Evolutionary conservation across 257 asterid species (phyloP), one percentile per base, ranked within the genome.

Genomic region (Sherardia arvensis): DNA sequence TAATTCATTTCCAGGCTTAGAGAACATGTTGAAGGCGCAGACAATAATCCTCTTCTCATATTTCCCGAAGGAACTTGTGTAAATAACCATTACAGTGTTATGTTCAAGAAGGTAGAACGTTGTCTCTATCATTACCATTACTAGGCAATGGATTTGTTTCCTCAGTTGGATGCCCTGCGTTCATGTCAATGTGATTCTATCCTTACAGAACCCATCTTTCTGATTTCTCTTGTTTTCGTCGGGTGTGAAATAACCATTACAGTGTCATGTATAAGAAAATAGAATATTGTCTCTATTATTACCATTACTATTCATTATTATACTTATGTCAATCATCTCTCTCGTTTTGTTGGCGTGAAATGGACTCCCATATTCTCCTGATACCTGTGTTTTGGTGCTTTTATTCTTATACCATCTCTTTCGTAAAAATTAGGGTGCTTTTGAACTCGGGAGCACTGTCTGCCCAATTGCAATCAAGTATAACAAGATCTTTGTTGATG

Each of bases 1-100:
- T 28, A 9, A n/a, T 21, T 66, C 23, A 57, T 73, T 74, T 71
- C 61, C 88, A 93, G 99, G 90, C 84, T 93, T 54, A 78, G 96
- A 65, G 95, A 87, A 27, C 99, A 93, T 74, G 94, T 93, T 48
- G 81, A 87, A 67, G 97, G 89, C 61, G 82, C 85, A 61, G 99
- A 93, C 67, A 93, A 83, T 69, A 93, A 93, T 70, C 99, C 99
- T 76, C 97, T 93, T 71, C 92, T 93, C 75, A 87, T 93, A 80
- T 93, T 93, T 72, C 99, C 96, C 0, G 99, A 93, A 80, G 99
- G 99, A 83, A 93, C 99, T 60, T 93, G 99, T 49, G 99, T 87
- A 72, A 93, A 90, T 76, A 92, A 85, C 79, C 93, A 89, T 74
- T 93, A 85, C 79, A 85, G 96, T 53, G 99, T 93, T 76, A 90